A percentile compares a stretch with the other conserved stretches of the same genome.
phyloP scores from a whole-genome alignment of 1,139 yeast genomes.

The Sugiyamaella xylanicola region DNA sequence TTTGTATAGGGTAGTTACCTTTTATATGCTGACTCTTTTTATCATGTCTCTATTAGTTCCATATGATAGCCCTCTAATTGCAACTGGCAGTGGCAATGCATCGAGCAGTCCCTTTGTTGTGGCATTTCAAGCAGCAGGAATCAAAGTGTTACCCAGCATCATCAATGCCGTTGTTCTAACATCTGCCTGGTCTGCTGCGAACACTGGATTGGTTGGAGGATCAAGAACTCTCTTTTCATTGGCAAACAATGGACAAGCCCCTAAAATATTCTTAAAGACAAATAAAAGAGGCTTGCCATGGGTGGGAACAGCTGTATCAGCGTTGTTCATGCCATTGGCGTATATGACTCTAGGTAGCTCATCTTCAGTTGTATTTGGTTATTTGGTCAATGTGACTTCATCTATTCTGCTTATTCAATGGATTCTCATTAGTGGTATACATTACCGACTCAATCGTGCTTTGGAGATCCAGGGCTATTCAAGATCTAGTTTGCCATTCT shows the following conservation, averaged over 20 bases:
- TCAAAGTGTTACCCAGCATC: slow-evolving; percentile 64
- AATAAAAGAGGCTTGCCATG: slow-evolving; percentile 77
- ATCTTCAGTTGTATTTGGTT: slow-evolving; percentile 67
- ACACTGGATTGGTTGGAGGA: slow-evolving; percentile 74
- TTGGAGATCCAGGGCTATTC: slow-evolving; percentile 65
- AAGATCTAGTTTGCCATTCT: slow-evolving; percentile 66
- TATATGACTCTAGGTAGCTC: slow-evolving; percentile 67
- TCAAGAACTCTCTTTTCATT: slow-evolving; percentile 82
- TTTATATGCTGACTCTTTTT: slow-evolving; percentile 61
- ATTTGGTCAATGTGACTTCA: slow-evolving; percentile 84
- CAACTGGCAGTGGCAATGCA: slow-evolving; percentile 50
- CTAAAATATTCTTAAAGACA: slow-evolving; percentile 68
- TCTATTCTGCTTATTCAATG: slow-evolving; percentile 83
- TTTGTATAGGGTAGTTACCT: slow-evolving; percentile 66
- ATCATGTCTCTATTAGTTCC: slow-evolving; percentile 68
- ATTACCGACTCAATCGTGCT: slow-evolving; percentile 77
- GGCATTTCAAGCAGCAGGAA: slow-evolving; percentile 60
- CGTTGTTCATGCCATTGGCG: slow-evolving; percentile 64
- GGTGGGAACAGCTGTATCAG: slow-evolving; percentile 60
- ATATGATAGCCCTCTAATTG: slow-evolving; percentile 51
- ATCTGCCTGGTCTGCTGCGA: slow-evolving; percentile 73
- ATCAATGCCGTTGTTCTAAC: slow-evolving; percentile 72
- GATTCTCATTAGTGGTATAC: slow-evolving; percentile 76
- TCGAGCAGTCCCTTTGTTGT: slow-evolving; percentile 74
- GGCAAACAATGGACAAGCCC: slow-evolving; percentile 82